phyloP scores from a whole-genome alignment of 148 eudicot species.

The Amaranthus cruentus region DNA sequence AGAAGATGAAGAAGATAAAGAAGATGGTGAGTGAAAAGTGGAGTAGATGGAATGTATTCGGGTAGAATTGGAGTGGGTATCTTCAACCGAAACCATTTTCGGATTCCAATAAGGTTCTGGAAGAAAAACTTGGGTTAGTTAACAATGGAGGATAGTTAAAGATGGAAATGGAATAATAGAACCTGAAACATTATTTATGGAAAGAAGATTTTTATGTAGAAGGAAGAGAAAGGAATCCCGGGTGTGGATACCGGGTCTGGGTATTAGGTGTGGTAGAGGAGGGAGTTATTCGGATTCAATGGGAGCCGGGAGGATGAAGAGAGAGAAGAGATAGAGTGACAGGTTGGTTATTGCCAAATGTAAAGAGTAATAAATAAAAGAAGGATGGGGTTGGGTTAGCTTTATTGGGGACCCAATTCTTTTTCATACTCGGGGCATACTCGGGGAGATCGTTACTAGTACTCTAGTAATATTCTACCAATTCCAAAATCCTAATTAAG shows the following conservation, averaged over 20 bases:
- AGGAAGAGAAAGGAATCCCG: neutral
- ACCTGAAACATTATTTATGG: conserved; percentile 12
- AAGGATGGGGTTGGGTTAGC: neutral
- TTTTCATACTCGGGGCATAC: too few species aligned
- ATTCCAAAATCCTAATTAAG: too few species aligned
- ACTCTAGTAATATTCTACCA: too few species aligned
- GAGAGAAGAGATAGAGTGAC: conserved; percentile 3
- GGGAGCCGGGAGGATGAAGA: neutral
- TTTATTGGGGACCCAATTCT: too few species aligned
- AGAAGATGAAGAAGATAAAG: conserved; percentile 40
- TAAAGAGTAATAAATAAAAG: neutral
- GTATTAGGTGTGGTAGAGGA: conserved; percentile 1
- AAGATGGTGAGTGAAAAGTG: conserved; percentile 45
- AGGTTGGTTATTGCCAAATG: conserved; percentile 11
- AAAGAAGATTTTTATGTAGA: neutral
- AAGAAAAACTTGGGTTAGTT: neutral
- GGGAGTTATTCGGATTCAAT: neutral
- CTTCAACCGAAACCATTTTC: conserved; percentile 61
- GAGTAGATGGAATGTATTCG: conserved; percentile 37
- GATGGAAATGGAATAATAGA: neutral
- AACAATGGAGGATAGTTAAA: neutral
- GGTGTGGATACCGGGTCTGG: neutral
- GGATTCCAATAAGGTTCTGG: too few species aligned
- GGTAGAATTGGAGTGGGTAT: conserved; percentile 32
- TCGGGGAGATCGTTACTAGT: too few species aligned